Conservation (phyloP, 768 basidiomycete species). For the Mycena polygramma region DNA sequence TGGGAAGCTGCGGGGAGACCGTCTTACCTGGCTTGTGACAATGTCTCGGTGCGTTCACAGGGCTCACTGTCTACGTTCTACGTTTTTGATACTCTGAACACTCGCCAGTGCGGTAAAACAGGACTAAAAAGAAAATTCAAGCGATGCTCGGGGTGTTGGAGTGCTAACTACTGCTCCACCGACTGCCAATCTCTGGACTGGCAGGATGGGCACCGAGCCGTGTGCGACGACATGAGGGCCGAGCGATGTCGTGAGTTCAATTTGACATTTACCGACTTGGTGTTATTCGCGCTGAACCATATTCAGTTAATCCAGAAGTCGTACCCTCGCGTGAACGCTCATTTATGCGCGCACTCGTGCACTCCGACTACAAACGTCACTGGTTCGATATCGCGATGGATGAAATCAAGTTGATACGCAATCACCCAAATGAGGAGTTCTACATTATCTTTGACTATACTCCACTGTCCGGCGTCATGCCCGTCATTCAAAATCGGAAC, state of each 20-base stretch:
- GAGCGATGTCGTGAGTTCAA: neutral
- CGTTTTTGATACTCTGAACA: neutral
- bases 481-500: neutral
- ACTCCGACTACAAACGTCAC: conserved; percentile 1
- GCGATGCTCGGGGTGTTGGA: neutral
- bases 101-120: neutral
- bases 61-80: neutral
- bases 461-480: conserved; percentile 3
- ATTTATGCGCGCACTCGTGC: conserved; percentile 12
- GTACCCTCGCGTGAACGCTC: neutral
- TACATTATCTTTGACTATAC: conserved; percentile 16
- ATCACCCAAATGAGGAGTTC: neutral
- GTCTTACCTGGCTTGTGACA: conserved; percentile 2
- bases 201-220: neutral
- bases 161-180: conserved; percentile 1
- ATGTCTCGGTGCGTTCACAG: neutral
- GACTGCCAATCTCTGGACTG: neutral
- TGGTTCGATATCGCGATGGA: neutral
- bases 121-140: neutral
- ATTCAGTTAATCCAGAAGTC: neutral
- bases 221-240: neutral
- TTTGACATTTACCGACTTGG: neutral
- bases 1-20: conserved; percentile 10
- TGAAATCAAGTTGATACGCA: conserved; percentile 10
- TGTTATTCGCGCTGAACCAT: neutral